phyloP scores from a whole-genome alignment of 257 asterid species.

The Solanum habrochaites region DNA sequence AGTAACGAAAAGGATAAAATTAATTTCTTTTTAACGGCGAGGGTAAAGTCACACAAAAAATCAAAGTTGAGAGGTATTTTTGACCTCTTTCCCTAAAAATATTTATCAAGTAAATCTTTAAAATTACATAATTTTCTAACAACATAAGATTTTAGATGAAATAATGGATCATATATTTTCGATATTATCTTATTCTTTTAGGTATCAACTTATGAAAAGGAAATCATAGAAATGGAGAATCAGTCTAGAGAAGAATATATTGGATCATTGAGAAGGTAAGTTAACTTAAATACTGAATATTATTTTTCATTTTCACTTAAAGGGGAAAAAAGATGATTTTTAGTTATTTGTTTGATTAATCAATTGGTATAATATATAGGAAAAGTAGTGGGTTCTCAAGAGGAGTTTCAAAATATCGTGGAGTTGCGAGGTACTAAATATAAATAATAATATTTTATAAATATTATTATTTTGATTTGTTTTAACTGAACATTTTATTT shows the following conservation, averaged over 20 bases:
- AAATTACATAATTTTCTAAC: neutral
- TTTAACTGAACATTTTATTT: neutral
- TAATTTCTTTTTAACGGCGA: no score
- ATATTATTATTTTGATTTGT: neutral
- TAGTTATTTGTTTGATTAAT: neutral
- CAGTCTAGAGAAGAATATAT: slow-evolving; percentile 83
- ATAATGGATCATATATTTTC: neutral
- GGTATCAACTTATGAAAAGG: slow-evolving; percentile 55
- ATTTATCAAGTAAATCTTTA: neutral
- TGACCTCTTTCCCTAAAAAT: neutral
- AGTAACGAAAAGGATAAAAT: no score
- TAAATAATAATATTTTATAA: neutral
- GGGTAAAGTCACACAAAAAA: no score
- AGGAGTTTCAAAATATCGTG: slow-evolving; percentile 85
- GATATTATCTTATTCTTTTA: neutral
- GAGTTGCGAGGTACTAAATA: slow-evolving; percentile 59
- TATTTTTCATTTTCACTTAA: neutral
- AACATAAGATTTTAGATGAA: neutral
- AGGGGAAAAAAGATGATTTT: no score
- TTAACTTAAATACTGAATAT: neutral
- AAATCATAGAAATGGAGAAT: slow-evolving; percentile 52
- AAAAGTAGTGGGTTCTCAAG: slow-evolving; percentile 85
- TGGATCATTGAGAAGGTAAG: slow-evolving; percentile 69
- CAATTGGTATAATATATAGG: slow-evolving; percentile 17
- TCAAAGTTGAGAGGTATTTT: no score